phyloP scores from a whole-genome alignment of 2,329 filamentous ascomycete genomes.

The Fusarium guadeloupense region DNA sequence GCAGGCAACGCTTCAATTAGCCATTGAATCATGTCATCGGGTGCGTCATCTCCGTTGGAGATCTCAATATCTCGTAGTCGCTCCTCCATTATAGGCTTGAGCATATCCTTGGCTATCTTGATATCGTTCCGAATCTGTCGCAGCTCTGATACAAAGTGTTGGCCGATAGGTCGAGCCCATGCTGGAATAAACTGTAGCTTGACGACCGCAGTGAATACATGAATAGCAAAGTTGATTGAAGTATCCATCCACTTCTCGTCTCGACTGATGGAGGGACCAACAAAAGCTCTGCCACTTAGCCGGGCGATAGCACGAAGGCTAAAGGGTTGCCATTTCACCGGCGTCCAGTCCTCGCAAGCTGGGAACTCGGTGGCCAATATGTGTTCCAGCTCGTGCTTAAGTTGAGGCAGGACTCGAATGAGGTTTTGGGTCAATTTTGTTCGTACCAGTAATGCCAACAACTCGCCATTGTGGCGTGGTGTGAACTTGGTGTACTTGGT shows the following conservation, averaged over 20 bases:
- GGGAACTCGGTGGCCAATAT: conserved; percentile 59
- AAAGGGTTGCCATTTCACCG: conserved; percentile 62
- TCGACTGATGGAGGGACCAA: conserved; percentile 60
- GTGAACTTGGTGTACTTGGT: conserved; percentile 62
- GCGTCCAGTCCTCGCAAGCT: conserved; percentile 63
- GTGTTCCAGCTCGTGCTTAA: conserved; percentile 58
- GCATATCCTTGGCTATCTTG: conserved; percentile 53
- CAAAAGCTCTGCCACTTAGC: conserved; percentile 63
- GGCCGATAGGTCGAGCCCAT: conserved; percentile 58
- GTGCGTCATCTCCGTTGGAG: conserved; percentile 48
- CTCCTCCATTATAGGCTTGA: conserved; percentile 58
- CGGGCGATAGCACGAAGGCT: conserved; percentile 62
- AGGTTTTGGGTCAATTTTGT: conserved; percentile 60
- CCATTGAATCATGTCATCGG: conserved; percentile 58
- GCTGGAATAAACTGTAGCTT: conserved; percentile 62
- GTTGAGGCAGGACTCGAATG: conserved; percentile 55
- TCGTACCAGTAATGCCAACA: conserved; percentile 55
- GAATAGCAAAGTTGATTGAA: conserved; percentile 60
- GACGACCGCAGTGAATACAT: conserved; percentile 58
- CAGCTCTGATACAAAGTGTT: conserved; percentile 58
- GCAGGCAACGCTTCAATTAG: conserved; percentile 53
- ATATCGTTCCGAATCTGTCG: conserved; percentile 56
- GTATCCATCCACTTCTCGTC: conserved; percentile 64
- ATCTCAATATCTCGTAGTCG: conserved; percentile 54
- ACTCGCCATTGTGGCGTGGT: conserved; percentile 56